Conservation (phyloP, 805 yeast species). For the Lachancea waltii region DNA sequence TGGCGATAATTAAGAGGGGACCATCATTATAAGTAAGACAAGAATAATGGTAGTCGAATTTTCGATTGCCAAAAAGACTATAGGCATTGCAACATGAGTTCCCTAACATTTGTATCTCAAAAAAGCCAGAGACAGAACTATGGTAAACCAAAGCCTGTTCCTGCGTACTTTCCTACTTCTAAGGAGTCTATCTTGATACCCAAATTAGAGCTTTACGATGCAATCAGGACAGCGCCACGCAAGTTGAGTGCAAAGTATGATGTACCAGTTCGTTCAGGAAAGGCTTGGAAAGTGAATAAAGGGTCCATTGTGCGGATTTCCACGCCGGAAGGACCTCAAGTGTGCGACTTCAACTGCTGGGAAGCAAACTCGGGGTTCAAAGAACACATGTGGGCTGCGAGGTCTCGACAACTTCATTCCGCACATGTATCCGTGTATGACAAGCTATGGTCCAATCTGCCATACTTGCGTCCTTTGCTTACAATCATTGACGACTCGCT, state of each 20-base stretch:
- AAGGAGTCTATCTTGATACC: slow-evolving; percentile 14
- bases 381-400: slow-evolving; percentile 63
- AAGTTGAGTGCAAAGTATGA: slow-evolving; percentile 8
- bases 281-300: slow-evolving; percentile 58
- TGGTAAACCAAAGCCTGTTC: slow-evolving; percentile 12
- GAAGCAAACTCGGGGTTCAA: slow-evolving; percentile 47
- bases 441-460: slow-evolving; percentile 58
- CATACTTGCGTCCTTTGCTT: slow-evolving; percentile 57
- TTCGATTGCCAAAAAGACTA: too few relatives aligned
- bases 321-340: slow-evolving; percentile 67
- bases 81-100: too few relatives aligned
- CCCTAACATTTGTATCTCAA: slow-evolving; percentile 10
- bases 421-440: slow-evolving; percentile 58
- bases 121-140: slow-evolving; percentile 9
- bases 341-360: slow-evolving; percentile 65
- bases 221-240: slow-evolving; percentile 8
- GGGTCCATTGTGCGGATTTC: slow-evolving; percentile 52
- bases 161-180: slow-evolving; percentile 16
- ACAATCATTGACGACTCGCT: slow-evolving; percentile 59
- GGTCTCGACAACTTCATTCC: slow-evolving; percentile 59
- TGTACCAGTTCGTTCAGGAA: slow-evolving; percentile 47
- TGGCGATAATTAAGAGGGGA: not conserved
- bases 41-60: too few relatives aligned
- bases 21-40: not conserved
- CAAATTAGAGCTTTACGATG: slow-evolving; percentile 10